A percentile compares a stretch with the other conserved stretches of the same genome.
phyloP scores from a whole-genome alignment of 495 filamentous ascomycete genomes.

The Neurospora sp. region DNA sequence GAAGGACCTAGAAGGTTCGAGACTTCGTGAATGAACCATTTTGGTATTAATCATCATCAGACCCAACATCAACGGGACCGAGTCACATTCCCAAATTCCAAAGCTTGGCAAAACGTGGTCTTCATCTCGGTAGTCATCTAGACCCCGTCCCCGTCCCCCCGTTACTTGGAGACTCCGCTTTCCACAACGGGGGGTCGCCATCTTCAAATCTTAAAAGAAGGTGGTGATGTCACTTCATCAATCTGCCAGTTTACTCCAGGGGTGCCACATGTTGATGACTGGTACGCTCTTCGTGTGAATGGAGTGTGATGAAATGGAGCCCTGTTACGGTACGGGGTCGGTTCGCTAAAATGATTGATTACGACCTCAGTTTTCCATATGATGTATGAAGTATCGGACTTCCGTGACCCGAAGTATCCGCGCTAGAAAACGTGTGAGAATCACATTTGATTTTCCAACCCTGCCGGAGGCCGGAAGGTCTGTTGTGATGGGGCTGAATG shows the following conservation, averaged over 20 bases:
- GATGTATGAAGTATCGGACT: not conserved
- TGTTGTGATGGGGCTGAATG: not conserved
- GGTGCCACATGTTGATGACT: not conserved
- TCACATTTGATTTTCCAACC: not conserved
- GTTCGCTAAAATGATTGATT: not conserved
- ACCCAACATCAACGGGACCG: not conserved
- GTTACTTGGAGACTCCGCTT: not conserved
- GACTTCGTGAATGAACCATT: not conserved
- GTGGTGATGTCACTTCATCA: not conserved
- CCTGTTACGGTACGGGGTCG: not conserved
- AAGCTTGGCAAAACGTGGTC: not conserved
- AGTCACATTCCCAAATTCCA: not conserved
- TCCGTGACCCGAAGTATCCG: not conserved
- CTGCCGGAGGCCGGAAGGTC: not conserved
- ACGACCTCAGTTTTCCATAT: not conserved
- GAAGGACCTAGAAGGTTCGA: not conserved
- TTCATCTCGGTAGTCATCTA: not conserved
- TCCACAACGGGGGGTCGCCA: too few species aligned
- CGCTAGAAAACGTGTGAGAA: not conserved
- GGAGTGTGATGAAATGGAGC: not conserved
- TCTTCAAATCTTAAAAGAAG: not conserved
- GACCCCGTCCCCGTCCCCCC: not conserved
- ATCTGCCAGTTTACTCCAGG: not conserved
- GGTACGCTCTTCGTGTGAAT: not conserved
- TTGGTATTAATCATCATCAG: not conserved